Base-by-base conservation (phyloP, 2,329 filamentous ascomycete species). In the Rhynchosporium agropyri region DNA sequence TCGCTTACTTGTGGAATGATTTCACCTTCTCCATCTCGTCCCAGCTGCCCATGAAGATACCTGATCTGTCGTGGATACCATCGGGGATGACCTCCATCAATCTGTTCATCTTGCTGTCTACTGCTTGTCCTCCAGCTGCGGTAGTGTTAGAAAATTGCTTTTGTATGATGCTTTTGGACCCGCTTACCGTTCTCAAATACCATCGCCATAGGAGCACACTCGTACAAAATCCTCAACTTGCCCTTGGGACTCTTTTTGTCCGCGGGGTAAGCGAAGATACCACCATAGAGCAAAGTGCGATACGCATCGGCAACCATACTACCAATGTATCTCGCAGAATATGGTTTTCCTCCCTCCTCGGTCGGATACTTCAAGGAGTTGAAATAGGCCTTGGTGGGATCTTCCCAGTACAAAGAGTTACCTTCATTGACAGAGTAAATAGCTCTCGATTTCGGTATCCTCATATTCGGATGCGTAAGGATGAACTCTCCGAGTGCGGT, bases 361-460 rank as follows among this genome's bases (percentile, higher is more conserved):
- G 85, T 82, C 4, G 92, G 90, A 75, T 84, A 85, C 82, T 99
- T 99, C 74, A 99, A 83, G 60, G 87, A 89, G 76, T 95, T 84
- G 79, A 97, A 92, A 83, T 97, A 99, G 71, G 87, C 81, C 79
- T 91, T 91, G 73, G 92, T 91, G 68, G 87, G 84, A 53, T 96
- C 90, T 68, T 93, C 88, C 95, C 95, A 99, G 85, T 97, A 98
- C 68, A 95, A 81, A 70, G 90, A 94, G 84, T 99, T 99, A 70
- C 95, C 95, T 84, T 99, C 95, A 80, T 99, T 99, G 79, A 96
- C 92, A 33, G 91, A 96, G 86, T 99, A 99, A 77, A 99, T 99
- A 67, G 88, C 79, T 67, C 93, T 86, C 74, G 84, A 82, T 76
- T 84, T 84, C 60, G 95, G 95, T 68, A 98, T 88, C 69, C 81